A percentile compares a stretch with the other conserved stretches of the same genome.
Evolutionary conservation across 148 eudicot species (phyloP).

Genomic region (Camellia sinensis): DNA sequence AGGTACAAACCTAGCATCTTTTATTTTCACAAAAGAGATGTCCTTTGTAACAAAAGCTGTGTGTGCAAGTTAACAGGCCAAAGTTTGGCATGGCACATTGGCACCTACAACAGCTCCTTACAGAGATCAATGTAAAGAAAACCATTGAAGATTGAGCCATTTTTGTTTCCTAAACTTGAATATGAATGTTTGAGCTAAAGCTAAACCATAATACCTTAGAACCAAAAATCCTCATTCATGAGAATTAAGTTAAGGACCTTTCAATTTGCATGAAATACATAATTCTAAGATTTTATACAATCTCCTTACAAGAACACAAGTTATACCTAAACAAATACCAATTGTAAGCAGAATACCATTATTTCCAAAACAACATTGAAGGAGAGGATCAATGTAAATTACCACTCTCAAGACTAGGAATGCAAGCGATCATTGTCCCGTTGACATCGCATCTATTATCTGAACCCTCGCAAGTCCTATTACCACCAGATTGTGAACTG

Average conservation of each 20-base stretch:
- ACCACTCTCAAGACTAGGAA: constrained; percentile 40
- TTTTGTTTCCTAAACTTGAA: too few relatives aligned
- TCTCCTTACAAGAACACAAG: neutral
- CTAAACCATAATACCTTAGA: too few relatives aligned
- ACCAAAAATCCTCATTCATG: neutral
- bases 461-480: constrained; percentile 43
- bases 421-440: constrained; percentile 50
- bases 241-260: neutral
- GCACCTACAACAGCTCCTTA: too few relatives aligned
- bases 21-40: too few relatives aligned
- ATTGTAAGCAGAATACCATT: neutral
- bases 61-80: too few relatives aligned
- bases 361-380: neutral
- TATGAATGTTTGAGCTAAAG: too few relatives aligned
- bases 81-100: too few relatives aligned
- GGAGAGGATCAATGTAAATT: constrained; percentile 20
- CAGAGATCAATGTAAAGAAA: too few relatives aligned
- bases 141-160: too few relatives aligned
- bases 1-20: too few relatives aligned
- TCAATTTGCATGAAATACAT: neutral
- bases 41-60: too few relatives aligned
- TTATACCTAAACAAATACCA: neutral
- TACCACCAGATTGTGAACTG: neutral
- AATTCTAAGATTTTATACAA: neutral
- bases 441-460: constrained; percentile 31